Conservation (phyloP, 768 basidiomycete species). For the Boletus edulis region DNA sequence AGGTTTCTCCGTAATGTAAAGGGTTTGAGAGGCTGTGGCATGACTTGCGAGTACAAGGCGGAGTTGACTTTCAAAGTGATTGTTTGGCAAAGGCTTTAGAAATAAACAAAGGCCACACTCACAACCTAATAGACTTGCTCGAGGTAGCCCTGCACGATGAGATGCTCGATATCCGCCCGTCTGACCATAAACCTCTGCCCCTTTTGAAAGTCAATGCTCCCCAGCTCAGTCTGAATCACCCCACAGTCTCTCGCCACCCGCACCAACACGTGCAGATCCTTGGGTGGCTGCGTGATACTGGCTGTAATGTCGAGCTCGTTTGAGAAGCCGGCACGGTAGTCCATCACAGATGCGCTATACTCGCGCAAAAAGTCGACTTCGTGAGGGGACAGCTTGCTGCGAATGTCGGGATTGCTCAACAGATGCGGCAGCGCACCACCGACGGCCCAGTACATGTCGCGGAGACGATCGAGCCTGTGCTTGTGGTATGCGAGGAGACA, state of each 20-base stretch:
- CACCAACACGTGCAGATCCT: constrained; percentile 86
- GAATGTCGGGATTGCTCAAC: constrained; percentile 62
- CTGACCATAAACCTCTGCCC: constrained; percentile 90
- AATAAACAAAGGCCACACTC: constrained; percentile 19
- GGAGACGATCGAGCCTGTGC: constrained; percentile 79
- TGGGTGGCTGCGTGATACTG: constrained; percentile 78
- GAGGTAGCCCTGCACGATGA: constrained; percentile 91
- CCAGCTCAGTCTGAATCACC: constrained; percentile 87
- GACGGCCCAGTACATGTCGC: constrained; percentile 86
- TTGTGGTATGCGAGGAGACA: constrained; percentile 91
- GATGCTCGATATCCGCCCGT: constrained; percentile 86
- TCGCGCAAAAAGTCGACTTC: constrained; percentile 83
- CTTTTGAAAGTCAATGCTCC: constrained; percentile 85
- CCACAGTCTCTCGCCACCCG: constrained; percentile 88
- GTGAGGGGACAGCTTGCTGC: constrained; percentile 72
- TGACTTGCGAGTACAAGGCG: background rate
- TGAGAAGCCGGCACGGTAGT: constrained; percentile 80
- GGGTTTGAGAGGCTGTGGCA: constrained; percentile 3
- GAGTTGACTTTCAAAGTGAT: background rate
- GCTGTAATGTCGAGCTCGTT: constrained; percentile 87
- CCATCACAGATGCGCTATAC: constrained; percentile 79
- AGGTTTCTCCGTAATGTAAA: background rate
- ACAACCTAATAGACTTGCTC: constrained; percentile 64
- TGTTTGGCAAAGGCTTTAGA: constrained; percentile 27
- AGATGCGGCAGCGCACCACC: constrained; percentile 87